Evolutionary conservation across 495 filamentous ascomycete genomes (phyloP).

Genomic region (Xylaria castorea): DNA sequence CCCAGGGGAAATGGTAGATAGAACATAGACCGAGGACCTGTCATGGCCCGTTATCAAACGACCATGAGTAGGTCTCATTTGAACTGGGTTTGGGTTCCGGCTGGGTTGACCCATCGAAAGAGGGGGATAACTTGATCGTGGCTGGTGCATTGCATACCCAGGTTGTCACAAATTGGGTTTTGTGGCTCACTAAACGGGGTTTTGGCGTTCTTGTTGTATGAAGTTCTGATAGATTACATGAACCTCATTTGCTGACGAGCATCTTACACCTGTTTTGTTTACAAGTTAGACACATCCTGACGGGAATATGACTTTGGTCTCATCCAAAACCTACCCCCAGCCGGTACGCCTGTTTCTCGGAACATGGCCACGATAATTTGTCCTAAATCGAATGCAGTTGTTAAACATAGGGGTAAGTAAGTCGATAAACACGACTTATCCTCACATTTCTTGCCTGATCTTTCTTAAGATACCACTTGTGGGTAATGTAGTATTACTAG

Average conservation of each 20-base stretch:
- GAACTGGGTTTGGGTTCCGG: neutral
- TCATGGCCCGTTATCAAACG: neutral
- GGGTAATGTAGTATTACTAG: neutral
- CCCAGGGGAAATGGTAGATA: neutral
- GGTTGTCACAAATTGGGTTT: conserved; percentile 1
- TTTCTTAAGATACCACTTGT: neutral
- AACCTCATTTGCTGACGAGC: conserved; percentile 1
- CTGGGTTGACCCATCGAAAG: conserved; percentile 8
- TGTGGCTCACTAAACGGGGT: neutral
- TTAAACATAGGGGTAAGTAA: neutral
- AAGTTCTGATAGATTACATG: conserved; percentile 23
- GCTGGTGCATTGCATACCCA: conserved; percentile 21
- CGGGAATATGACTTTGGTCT: neutral
- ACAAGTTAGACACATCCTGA: neutral
- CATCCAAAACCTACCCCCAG: neutral
- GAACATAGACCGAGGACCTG: conserved; percentile 5
- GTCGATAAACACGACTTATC: neutral
- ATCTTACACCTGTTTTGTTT: neutral
- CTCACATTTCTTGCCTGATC: neutral
- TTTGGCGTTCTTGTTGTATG: conserved; percentile 21
- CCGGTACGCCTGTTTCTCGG: neutral
- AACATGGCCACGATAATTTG: neutral
- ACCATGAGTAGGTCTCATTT: neutral
- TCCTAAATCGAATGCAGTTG: neutral
- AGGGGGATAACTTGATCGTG: conserved; percentile 4